Evolutionary conservation across 148 eudicot species (phyloP).

Genomic region (Nyssa sinensis): DNA sequence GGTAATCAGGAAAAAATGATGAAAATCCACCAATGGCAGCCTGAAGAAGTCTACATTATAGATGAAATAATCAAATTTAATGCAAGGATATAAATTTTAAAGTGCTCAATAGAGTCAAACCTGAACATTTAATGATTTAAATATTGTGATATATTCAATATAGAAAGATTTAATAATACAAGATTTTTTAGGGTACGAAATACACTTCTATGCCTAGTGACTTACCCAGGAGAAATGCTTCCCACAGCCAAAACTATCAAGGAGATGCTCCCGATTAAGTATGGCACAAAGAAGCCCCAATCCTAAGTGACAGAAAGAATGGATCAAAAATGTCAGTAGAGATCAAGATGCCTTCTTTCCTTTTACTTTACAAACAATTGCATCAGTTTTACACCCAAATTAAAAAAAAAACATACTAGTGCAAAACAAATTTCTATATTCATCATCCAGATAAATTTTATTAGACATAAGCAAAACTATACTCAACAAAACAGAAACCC

Average conservation of each 20-base stretch:
- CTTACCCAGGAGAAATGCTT: slow-evolving; percentile 93
- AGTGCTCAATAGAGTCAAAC: not conserved
- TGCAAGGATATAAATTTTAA: slow-evolving; percentile 2
- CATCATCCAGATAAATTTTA: not conserved
- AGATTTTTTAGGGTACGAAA: not conserved
- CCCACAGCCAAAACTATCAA: slow-evolving; percentile 88
- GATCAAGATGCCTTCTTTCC: not conserved
- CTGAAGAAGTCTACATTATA: slow-evolving; percentile 78
- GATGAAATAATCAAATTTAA: slow-evolving; percentile 6
- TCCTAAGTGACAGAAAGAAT: slow-evolving; percentile 46
- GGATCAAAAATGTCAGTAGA: slow-evolving; percentile 8
- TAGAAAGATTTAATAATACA: not conserved
- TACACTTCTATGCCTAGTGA: not conserved
- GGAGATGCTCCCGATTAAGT: slow-evolving; percentile 86
- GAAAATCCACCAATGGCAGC: slow-evolving; percentile 85
- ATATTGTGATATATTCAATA: not conserved
- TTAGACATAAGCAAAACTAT: too few relatives aligned
- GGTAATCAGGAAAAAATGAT: slow-evolving; percentile 77
- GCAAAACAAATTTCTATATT: not conserved
- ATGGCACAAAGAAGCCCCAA: slow-evolving; percentile 97
- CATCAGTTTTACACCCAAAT: not conserved
- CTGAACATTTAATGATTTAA: not conserved
- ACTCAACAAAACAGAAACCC: not conserved
- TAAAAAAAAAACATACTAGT: not conserved
- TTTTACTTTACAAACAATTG: slow-evolving; percentile 1